These are phyloP conservation scores for Adansonia rubrostipa DNA, from an alignment of 441 rosid species.

Conservation along the genomic window DNA sequence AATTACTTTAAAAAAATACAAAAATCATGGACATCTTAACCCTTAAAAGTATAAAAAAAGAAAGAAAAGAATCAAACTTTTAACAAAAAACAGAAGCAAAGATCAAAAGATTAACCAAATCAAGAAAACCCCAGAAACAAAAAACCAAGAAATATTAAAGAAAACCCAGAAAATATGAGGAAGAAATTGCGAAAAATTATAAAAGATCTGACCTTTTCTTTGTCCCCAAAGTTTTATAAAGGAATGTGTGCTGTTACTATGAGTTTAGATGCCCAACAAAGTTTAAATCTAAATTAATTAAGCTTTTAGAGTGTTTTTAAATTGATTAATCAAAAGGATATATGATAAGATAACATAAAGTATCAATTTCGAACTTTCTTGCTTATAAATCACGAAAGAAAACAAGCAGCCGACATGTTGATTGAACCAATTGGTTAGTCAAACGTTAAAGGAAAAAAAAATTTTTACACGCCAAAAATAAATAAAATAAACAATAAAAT, in stretches of 20 bases:
- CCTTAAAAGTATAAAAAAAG: not conserved
- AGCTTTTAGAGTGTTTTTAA: not conserved
- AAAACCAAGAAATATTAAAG: not conserved
- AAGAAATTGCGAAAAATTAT: not conserved
- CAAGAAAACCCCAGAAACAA: conserved; percentile 24
- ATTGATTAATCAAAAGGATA: not conserved
- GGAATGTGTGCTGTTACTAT: not conserved
- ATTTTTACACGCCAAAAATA: not conserved
- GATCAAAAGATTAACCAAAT: conserved; percentile 29
- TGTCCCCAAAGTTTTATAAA: not conserved
- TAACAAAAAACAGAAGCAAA: conserved; percentile 27
- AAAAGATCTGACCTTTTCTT: conserved; percentile 24
- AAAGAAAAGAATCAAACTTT: conserved; percentile 22
- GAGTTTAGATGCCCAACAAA: conserved; percentile 14
- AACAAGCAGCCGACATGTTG: conserved; percentile 33
- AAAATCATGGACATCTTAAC: conserved; percentile 10
- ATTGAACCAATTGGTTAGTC: conserved; percentile 1
- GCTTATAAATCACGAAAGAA: conserved; percentile 32
- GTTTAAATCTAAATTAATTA: conserved; percentile 13
- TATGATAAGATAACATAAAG: not conserved
- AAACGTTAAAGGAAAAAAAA: not conserved
- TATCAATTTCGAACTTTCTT: not conserved
- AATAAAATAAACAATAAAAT: too few species aligned
- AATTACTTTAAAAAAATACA: not conserved
- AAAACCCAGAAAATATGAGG: not conserved